These are phyloP conservation scores for Cucurbita ficifolia DNA, from an alignment of 306 rosid species.

Conservation along the genomic window DNA sequence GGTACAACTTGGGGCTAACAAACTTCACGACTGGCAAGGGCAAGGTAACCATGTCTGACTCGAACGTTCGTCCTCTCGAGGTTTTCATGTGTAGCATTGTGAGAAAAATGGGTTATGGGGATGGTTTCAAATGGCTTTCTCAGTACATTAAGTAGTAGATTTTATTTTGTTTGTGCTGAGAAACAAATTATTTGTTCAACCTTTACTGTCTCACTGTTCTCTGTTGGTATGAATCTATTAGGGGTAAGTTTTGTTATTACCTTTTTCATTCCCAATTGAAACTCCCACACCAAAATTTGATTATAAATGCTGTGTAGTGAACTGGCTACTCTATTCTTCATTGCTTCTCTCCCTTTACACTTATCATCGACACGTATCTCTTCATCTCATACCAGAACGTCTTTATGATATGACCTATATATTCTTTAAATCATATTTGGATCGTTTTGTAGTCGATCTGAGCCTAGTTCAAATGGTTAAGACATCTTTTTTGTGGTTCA, in stretches of 20 bases:
- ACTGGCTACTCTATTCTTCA: not conserved
- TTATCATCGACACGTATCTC: not conserved
- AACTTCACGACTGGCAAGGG: conserved; percentile 93
- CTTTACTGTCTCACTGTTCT: not conserved
- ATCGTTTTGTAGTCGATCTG: too few relatives aligned
- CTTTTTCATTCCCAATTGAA: conserved; percentile 7
- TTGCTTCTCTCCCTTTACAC: not conserved
- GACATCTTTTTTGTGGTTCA: too few relatives aligned
- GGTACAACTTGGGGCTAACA: conserved; percentile 52
- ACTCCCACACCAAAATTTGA: not conserved
- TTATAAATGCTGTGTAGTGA: conserved; percentile 1
- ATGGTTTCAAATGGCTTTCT: conserved; percentile 85
- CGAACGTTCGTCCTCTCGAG: conserved; percentile 69
- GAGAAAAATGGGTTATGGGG: conserved; percentile 88
- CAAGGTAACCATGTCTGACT: conserved; percentile 52
- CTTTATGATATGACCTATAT: not conserved
- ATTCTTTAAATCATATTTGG: not conserved
- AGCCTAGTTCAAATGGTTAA: too few relatives aligned
- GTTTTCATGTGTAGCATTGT: conserved; percentile 93
- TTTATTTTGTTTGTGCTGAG: not conserved
- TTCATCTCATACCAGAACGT: not conserved
- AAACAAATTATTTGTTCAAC: conserved; percentile 4
- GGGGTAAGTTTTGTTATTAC: not conserved
- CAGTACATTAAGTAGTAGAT: conserved; percentile 72
- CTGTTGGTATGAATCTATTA: conserved; percentile 2